Conservation (phyloP, 2,329 filamentous ascomycete genomes). For the Dothideomycetidae sp. region DNA sequence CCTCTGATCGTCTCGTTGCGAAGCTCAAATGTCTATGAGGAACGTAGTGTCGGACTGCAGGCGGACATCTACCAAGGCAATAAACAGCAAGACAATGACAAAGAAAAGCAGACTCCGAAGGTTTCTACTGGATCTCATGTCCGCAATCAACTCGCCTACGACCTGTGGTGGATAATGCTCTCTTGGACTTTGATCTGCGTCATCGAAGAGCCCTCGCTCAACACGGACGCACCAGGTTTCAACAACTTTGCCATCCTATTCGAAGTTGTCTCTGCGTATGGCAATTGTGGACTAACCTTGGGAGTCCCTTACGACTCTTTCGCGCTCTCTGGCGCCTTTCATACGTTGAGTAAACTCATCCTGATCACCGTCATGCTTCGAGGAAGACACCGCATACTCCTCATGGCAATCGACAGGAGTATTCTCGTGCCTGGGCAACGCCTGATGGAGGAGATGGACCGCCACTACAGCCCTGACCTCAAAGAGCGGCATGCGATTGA, state of each 20-base stretch:
- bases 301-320: conserved; percentile 28
- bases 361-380: conserved; percentile 38
- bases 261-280: conserved; percentile 24
- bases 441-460: conserved; percentile 23
- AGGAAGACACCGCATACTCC: conserved; percentile 37
- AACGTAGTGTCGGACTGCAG: conserved; percentile 50
- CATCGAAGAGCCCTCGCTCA: conserved; percentile 18
- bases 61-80: conserved; percentile 36
- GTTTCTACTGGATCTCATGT: conserved; percentile 9
- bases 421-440: conserved; percentile 22
- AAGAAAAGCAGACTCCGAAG: conserved; percentile 38
- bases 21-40: conserved; percentile 59
- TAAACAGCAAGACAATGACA: conserved; percentile 38
- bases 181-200: conserved; percentile 28
- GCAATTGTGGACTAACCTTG: conserved; percentile 17
- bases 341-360: conserved; percentile 35
- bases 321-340: conserved; percentile 31
- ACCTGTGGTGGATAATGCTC: conserved; percentile 29
- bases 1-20: conserved; percentile 50
- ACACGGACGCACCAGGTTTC: conserved; percentile 14
- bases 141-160: conserved; percentile 25
- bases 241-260: conserved; percentile 28
- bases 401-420: conserved; percentile 34
- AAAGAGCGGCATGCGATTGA: not conserved
- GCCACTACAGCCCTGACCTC: not conserved